These are phyloP conservation scores for Saccharomyces hybrid DNA, from an alignment of 1,139 yeast species.

Conservation along the genomic window DNA sequence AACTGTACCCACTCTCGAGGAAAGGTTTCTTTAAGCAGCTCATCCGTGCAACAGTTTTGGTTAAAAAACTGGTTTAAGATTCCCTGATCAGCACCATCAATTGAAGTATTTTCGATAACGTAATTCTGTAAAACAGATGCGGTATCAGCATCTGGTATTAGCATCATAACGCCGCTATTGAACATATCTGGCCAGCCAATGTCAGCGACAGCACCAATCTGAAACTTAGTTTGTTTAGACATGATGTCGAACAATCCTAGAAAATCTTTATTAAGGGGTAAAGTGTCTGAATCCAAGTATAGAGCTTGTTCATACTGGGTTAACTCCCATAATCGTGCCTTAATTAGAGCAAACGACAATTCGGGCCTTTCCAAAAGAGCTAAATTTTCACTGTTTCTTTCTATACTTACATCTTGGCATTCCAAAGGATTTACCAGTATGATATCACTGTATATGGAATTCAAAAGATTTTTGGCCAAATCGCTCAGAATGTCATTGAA, in stretches of 20 bases:
- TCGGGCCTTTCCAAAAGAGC: constrained; percentile 63
- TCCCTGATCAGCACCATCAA: constrained; percentile 97
- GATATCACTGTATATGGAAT: constrained; percentile 27
- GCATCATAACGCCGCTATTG: constrained; percentile 77
- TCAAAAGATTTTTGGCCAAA: constrained; percentile 13
- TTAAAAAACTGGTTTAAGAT: constrained; percentile 75
- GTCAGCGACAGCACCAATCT: constrained; percentile 77
- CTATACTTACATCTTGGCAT: constrained; percentile 17
- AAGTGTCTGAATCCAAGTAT: constrained; percentile 77
- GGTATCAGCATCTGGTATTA: constrained; percentile 48
- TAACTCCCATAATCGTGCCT: constrained; percentile 65
- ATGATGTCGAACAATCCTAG: constrained; percentile 19
- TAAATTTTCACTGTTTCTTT: constrained; percentile 33
- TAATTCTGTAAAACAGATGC: constrained; percentile 40
- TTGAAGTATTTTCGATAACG: constrained; percentile 42
- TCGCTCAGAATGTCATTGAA: constrained; percentile 15
- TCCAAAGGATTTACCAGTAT: constrained; percentile 27
- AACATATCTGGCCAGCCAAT: constrained; percentile 94
- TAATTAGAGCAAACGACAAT: constrained; percentile 61
- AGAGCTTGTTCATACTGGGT: constrained; percentile 53
- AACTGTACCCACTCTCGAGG: constrained; percentile 50
- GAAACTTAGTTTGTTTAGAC: constrained; percentile 19
- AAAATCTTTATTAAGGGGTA: constrained; percentile 42
- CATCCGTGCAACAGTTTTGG: constrained; percentile 6
- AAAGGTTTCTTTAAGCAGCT: background rate